Evolutionary conservation across 2,329 filamentous ascomycete genomes (phyloP).

Genomic region (Penicillium sp.): DNA sequence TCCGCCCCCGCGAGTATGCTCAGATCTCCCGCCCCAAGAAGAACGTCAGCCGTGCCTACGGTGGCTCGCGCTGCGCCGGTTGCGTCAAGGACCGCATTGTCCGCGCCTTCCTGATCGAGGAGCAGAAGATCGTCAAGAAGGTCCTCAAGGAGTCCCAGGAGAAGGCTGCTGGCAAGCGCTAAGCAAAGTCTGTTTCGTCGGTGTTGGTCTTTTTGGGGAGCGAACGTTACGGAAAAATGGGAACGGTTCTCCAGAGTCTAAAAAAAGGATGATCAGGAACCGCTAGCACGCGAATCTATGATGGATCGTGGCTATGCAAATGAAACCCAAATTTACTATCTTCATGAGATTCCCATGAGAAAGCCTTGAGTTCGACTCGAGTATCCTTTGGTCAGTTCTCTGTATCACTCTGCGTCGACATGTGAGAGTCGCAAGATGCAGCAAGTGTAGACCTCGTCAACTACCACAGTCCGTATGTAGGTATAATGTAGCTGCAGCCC

Average conservation of each 20-base stretch:
- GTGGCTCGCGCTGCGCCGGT: constrained; percentile 96
- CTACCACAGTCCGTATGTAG: background rate
- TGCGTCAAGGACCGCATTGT: constrained; percentile 98
- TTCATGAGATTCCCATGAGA: constrained; percentile 26
- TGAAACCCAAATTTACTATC: constrained; percentile 31
- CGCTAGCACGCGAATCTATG: constrained; percentile 28
- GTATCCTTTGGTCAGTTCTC: background rate
- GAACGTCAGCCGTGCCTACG: constrained; percentile 97
- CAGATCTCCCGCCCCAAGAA: constrained; percentile 98
- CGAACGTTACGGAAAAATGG: constrained; percentile 36
- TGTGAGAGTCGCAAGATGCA: background rate
- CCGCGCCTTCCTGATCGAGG: constrained; percentile 98
- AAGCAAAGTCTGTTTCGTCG: constrained; percentile 33
- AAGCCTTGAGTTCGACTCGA: background rate
- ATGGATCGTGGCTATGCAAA: constrained; percentile 31
- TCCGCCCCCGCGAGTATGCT: constrained; percentile 96
- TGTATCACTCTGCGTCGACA: background rate
- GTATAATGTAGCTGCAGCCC: background rate
- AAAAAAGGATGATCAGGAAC: constrained; percentile 33
- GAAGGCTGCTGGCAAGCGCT: constrained; percentile 49
- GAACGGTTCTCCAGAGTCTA: constrained; percentile 31
- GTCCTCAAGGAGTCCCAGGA: constrained; percentile 96
- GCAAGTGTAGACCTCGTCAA: background rate
- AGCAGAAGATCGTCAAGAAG: constrained; percentile 99
- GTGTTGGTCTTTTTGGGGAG: constrained; percentile 37